Evolutionary conservation across 208 protist species (phyloP), one percentile per base, ranked within the genome.

Genomic region (Leptomonas pyrrhocoris): DNA sequence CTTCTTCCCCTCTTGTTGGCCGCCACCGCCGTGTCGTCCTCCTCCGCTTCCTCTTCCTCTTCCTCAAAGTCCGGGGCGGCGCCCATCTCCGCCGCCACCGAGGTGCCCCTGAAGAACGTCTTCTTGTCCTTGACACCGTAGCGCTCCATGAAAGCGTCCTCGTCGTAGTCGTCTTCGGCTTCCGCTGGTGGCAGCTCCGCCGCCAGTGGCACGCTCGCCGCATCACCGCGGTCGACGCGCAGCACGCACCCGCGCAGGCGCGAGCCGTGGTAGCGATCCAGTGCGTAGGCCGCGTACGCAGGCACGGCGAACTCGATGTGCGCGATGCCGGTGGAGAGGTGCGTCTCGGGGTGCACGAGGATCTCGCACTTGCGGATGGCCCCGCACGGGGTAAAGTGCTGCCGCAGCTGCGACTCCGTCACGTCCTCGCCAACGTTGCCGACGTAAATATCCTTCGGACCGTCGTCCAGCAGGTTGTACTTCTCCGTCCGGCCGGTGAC

Each of bases 221-320:
- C 79, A 15, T 90, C 92, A n/a, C 89, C 92, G 54, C 89, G 89
- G 68, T 96, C 92, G 13, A 96, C 92, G 18, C 86, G 92, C 38
- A 96, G 80, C 43, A 88, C 78, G 56, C 81, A 88, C 30, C 89
- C 89, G 25, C 77, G 79, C 45, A 96, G 78, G 19, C 88, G 80
- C 2, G 92, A 96, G 55, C 92, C 89, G 77, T 96, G 89, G 50
- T 89, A 80, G 67, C 89, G 68, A 56, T 90, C 73, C 86, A 93
- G 77, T 0, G 92, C 92, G 71, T 94, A 94, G 40, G 81, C 80
- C 9, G 92, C 92, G 75, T 94, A 94, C 18, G 89, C 89, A 4
- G 92, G 86, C 12, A 94, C 68, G 9, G 87, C 86, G 68, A 94
- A 96, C 49, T 77, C 70, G 18, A 96, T 48, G 45, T 82, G 81